Evolutionary conservation across 192 early-diverging fungal species (phyloP), one percentile per base, ranked within the genome.

Genomic region (Coemansia sp.): DNA sequence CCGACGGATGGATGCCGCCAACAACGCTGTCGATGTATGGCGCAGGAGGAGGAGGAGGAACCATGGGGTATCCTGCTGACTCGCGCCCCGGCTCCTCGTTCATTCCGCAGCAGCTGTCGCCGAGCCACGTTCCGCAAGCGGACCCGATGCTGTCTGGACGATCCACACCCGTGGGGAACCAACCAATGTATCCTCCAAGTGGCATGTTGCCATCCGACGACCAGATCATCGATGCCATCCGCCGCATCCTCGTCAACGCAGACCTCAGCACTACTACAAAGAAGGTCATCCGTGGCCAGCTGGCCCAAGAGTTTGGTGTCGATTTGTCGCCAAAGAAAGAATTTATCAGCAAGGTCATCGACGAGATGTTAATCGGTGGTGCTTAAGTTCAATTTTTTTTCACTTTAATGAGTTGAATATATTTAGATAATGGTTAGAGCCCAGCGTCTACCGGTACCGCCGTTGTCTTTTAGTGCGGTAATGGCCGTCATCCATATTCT

Each of bases 261-360:
- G 90, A 93, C 67, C 73, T 94, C 65, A 85, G 85, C 65, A 81
- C 81, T 6, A 80, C 92, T 22, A 93, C 93, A 36, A 93, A 93
- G 81, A 89, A 89, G 70, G 88, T 89, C 63, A 90, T 96, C 59
- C 85, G 91, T n/a, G 87, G 89, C 36, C 85, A 87, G 55, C 66
- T 94, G 33, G 73, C 84, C 0, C 72, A 67, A 2, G 70, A 85
- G 23, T 95, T 89, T 75, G 88, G 89, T 14, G 59, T 85, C 15
- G 91, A 96, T 62, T 73, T 95, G 81, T 70, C 77, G 0, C 59
- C 74, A 14, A 77, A 85, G 62, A 87, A 88, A 62, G 87, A 85
- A n/a, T 91, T 90, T 79, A 93, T 96, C 52, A 89, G 88, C 63
- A 79, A 84, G 19, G 58, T 71, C 14, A 87, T 95, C 19, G 76